Evolutionary conservation across 192 early-diverging fungal species (phyloP).

Genomic region (Coemansia sp.): DNA sequence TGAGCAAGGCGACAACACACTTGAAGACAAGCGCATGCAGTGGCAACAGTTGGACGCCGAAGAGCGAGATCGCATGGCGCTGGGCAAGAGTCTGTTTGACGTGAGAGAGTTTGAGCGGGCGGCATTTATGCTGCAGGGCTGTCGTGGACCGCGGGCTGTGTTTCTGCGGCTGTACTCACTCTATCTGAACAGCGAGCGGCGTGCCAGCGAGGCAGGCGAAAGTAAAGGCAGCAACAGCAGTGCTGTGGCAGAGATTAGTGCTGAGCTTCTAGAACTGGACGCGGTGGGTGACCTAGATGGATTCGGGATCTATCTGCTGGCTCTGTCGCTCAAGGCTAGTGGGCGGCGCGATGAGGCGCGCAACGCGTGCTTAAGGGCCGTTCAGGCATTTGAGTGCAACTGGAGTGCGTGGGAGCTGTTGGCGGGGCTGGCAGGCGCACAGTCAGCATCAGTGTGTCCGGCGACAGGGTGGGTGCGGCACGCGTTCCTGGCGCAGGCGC

Average conservation of each 20-base stretch:
- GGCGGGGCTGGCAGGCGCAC: constrained; percentile 16
- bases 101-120: constrained; percentile 73
- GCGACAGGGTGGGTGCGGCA: constrained; percentile 48
- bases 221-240: not conserved
- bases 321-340: constrained; percentile 24
- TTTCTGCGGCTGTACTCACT: constrained; percentile 84
- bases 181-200: constrained; percentile 65
- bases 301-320: constrained; percentile 50
- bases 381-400: constrained; percentile 78
- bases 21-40: not conserved
- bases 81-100: constrained; percentile 77
- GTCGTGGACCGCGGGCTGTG: constrained; percentile 55
- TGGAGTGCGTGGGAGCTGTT: constrained; percentile 94
- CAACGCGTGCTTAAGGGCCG: constrained; percentile 64
- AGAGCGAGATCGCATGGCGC: constrained; percentile 51
- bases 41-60: constrained; percentile 24
- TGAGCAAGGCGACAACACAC: not conserved
- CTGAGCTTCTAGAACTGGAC: constrained; percentile 36
- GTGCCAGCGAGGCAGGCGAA: constrained; percentile 17
- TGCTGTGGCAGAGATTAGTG: constrained; percentile 35
- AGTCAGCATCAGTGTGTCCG: not conserved
- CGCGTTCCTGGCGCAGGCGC: constrained; percentile 63
- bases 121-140: constrained; percentile 58
- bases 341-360: constrained; percentile 55
- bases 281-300: constrained; percentile 26